These are phyloP conservation scores for Arachnomyces sp. DNA, from an alignment of 2,329 filamentous ascomycete species.

Conservation along the genomic window DNA sequence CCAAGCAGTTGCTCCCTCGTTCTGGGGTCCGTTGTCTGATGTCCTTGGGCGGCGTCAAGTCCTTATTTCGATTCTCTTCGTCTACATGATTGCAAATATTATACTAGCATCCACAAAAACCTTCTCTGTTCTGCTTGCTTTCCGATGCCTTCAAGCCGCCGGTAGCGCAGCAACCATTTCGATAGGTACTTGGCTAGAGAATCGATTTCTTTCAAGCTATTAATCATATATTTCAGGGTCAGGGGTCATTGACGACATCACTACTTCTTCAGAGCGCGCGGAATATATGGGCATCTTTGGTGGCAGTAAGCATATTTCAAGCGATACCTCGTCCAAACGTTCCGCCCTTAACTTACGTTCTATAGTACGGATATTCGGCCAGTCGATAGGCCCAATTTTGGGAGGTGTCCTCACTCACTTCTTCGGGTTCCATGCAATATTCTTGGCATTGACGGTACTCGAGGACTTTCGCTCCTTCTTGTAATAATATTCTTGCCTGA, in stretches of 20 bases:
- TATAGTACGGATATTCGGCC: slow-evolving; percentile 30
- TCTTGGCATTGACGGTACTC: no score
- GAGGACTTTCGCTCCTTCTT: slow-evolving; percentile 25
- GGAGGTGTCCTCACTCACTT: no score
- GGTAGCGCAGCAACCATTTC: slow-evolving; percentile 39
- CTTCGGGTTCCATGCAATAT: slow-evolving; percentile 40
- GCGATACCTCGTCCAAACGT: slow-evolving; percentile 21
- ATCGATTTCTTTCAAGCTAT: no score
- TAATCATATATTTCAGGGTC: no score
- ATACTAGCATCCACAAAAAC: slow-evolving; percentile 32
- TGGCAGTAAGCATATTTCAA: slow-evolving; percentile 28
- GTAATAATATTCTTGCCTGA: slow-evolving; percentile 32
- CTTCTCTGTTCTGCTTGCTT: slow-evolving; percentile 32
- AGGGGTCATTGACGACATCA: slow-evolving; percentile 38
- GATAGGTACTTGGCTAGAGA: no score
- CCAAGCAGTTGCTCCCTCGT: slow-evolving; percentile 36
- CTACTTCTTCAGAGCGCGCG: slow-evolving; percentile 33
- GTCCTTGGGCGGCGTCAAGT: slow-evolving; percentile 32
- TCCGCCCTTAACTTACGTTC: slow-evolving; percentile 39
- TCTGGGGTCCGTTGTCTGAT: slow-evolving; percentile 38
- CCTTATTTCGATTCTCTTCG: slow-evolving; percentile 32
- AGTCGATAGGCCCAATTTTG: no score
- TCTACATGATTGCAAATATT: slow-evolving; percentile 35
- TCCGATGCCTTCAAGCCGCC: slow-evolving; percentile 38
- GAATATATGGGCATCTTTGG: slow-evolving; percentile 36